phyloP scores from a whole-genome alignment of 2,329 filamentous ascomycete genomes.

The Pseudocercospora cruenta region DNA sequence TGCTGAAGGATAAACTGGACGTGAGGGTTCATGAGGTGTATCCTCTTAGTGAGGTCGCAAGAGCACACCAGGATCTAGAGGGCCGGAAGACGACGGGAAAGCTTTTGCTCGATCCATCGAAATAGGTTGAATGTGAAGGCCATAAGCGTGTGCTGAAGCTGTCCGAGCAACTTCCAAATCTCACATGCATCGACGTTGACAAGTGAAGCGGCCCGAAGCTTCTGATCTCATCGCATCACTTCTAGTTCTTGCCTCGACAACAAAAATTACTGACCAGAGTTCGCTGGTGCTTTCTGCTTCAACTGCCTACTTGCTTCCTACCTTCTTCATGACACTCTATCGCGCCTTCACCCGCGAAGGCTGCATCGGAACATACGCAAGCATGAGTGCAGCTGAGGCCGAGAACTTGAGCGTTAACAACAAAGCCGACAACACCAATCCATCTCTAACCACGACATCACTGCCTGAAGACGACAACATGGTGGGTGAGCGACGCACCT shows the following conservation, averaged over 20 bases:
- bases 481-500: neutral
- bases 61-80: conserved; percentile 79
- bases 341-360: neutral
- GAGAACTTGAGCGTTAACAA: neutral
- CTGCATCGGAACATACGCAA: conserved; percentile 4
- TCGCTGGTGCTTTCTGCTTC: neutral
- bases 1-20: conserved; percentile 70
- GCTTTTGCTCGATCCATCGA: conserved; percentile 67
- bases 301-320: neutral
- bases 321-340: neutral
- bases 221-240: neutral
- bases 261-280: neutral
- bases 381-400: neutral
- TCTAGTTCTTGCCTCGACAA: neutral
- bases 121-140: conserved; percentile 25
- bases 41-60: conserved; percentile 70
- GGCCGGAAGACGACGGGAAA: conserved; percentile 83
- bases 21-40: conserved; percentile 77
- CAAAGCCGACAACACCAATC: neutral
- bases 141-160: neutral
- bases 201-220: neutral
- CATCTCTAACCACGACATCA: neutral
- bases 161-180: neutral
- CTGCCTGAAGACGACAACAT: neutral
- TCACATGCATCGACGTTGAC: neutral